Evolutionary conservation across 2,329 filamentous ascomycete genomes (phyloP).

Genomic region (Ophiostoma quercus): DNA sequence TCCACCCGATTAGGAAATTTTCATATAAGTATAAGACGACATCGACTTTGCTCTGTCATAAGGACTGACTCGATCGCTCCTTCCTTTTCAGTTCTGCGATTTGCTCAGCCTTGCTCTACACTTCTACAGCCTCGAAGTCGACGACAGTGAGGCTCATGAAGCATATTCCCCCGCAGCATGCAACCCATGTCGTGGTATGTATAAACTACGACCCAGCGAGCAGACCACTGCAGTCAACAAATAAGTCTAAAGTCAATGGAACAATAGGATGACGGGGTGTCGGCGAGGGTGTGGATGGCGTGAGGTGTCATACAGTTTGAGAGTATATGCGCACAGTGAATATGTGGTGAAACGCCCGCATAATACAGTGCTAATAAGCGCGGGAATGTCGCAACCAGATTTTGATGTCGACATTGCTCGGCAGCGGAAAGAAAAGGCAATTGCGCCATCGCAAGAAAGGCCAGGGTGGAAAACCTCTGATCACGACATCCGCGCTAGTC

Average conservation of each 20-base stretch:
- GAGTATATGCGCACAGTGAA: not conserved
- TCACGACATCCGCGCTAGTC: conserved; percentile 39
- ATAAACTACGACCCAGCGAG: not conserved
- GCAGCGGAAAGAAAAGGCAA: conserved; percentile 19
- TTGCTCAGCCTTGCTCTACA: not conserved
- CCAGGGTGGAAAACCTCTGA: conserved; percentile 27
- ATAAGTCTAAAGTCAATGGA: conserved; percentile 3
- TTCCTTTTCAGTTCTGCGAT: not conserved
- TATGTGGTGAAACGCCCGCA: not conserved
- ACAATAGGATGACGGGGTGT: conserved; percentile 8
- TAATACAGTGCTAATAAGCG: conserved; percentile 17
- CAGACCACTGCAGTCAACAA: not conserved
- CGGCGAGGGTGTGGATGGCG: conserved; percentile 2
- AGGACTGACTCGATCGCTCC: not conserved
- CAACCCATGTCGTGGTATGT: conserved; percentile 11
- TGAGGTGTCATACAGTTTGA: not conserved
- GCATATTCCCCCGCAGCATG: not conserved
- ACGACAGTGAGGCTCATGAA: not conserved
- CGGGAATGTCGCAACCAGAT: conserved; percentile 1
- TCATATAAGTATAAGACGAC: conserved; percentile 16
- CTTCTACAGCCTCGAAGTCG: not conserved
- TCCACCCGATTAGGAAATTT: conserved; percentile 18
- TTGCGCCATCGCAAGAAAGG: conserved; percentile 28
- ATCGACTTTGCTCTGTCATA: conserved; percentile 1
- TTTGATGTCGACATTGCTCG: conserved; percentile 31